These are phyloP conservation scores for Dryadomyces quercus-mongolicae DNA, from an alignment of 2,329 filamentous ascomycete species.

Conservation along the genomic window DNA sequence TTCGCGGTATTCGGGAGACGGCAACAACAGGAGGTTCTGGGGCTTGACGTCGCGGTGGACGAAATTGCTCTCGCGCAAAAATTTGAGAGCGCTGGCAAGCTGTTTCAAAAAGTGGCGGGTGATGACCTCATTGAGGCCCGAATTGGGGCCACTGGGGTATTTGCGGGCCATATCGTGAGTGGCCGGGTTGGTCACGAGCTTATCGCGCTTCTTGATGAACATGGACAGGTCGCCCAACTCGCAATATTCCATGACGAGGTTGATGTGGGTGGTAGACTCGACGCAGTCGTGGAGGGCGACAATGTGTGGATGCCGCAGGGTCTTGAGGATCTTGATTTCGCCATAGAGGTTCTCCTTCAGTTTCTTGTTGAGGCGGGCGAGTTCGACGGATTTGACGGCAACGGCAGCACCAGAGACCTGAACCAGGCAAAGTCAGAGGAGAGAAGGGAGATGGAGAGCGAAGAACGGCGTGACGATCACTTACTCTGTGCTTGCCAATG, in stretches of 20 bases:
- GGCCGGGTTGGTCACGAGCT: constrained; percentile 64
- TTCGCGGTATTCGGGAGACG: constrained; percentile 59
- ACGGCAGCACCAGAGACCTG: constrained; percentile 72
- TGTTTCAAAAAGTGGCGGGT: constrained; percentile 94
- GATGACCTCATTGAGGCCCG: constrained; percentile 92
- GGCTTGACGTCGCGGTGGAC: constrained; percentile 97
- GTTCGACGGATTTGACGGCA: constrained; percentile 92
- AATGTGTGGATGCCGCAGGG: constrained; percentile 89
- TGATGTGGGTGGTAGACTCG: constrained; percentile 78
- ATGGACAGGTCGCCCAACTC: constrained; percentile 86
- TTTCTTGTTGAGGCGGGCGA: constrained; percentile 85
- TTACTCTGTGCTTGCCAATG: constrained; percentile 71
- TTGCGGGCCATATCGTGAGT: constrained; percentile 86
- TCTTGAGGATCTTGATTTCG: constrained; percentile 92
- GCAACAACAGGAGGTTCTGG: constrained; percentile 85
- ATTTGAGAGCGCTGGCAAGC: constrained; percentile 80
- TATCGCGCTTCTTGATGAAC: constrained; percentile 91
- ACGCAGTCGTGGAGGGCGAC: constrained; percentile 92
- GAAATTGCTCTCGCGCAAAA: constrained; percentile 72
- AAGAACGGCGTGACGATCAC: constrained; percentile 14
- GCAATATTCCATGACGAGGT: constrained; percentile 98
- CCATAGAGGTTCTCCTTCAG: constrained; percentile 90
- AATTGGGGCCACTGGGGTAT: constrained; percentile 72
- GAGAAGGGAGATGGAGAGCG: neutral
- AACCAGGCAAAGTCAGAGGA: constrained; percentile 3